Evolutionary conservation across 441 rosid genomes (phyloP), one percentile per base, ranked within the genome.

Genomic region (Capsella rubella): DNA sequence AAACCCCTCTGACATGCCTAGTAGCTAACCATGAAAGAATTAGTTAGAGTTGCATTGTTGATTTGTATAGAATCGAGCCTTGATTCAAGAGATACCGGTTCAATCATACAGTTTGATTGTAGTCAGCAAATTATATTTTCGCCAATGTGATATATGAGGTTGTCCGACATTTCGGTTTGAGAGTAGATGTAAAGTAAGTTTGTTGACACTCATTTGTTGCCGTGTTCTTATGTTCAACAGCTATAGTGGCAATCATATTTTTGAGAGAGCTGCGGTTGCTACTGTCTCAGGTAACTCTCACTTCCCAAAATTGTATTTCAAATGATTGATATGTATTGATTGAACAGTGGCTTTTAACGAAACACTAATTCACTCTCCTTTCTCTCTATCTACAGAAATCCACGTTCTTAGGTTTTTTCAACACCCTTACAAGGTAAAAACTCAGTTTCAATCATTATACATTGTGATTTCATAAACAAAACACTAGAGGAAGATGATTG

Each of bases 231-330:
- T 80, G 62, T 49, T 77, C 67, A 78, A 82, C 90, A 90, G 97
- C 87, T 37, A 86, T 94, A 50, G 83, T 91, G 32, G 79, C 87
- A 27, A 37, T 92, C 68, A 50, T 94, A 78, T 87, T 88, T 77
- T 72, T 89, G 29, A 84, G 97, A 85, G 91, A 88, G 82, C 64
- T 83, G 50, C 51, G 79, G 66, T 42, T 78, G 65, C 77, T 89
- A 29, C 65, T 72, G 25, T 78, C 59, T 80, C 87, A 80, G 97
- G 97, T 89, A 74, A 42, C 35, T 3, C 15, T 21, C 7, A 40
- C 29, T 40, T 46, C 47, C 11, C 0, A 2, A 18, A 21, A 63
- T 58, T 55, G 5, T 50, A 72, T 34, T 14, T 62, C 40, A 35
- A 16, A 28, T 49, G 11, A 58, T 16, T 62, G 58, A 39, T 50